Conservation (phyloP, 2,329 filamentous ascomycete species). For the Stromatinia cepivora region DNA sequence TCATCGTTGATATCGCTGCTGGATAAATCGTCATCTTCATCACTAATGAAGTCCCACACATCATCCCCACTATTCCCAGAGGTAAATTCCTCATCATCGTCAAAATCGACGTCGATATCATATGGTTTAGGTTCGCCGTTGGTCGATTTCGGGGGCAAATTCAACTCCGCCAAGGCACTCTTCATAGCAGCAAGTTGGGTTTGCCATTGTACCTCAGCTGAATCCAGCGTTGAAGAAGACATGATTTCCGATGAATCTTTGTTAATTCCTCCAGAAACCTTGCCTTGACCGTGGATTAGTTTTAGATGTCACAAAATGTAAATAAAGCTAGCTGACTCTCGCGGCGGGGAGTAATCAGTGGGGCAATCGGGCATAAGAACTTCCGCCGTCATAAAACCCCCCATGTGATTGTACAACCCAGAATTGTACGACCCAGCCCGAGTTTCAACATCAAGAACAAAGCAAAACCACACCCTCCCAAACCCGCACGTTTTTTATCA, state of each 20-base stretch:
- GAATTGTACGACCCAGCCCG: background rate
- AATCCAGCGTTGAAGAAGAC: slow-evolving; percentile 19
- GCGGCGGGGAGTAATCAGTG: slow-evolving; percentile 6
- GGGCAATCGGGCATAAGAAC: slow-evolving; percentile 19
- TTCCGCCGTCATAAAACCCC: slow-evolving; percentile 19
- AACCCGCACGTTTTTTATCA: background rate
- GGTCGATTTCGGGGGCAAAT: slow-evolving; percentile 46
- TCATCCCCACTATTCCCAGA: slow-evolving; percentile 70
- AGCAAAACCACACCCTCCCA: slow-evolving; percentile 19
- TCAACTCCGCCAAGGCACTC: slow-evolving; percentile 73
- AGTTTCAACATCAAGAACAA: slow-evolving; percentile 18
- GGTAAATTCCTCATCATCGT: slow-evolving; percentile 58
- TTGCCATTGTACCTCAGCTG: slow-evolving; percentile 70
- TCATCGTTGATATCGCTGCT: slow-evolving; percentile 64
- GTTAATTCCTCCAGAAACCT: background rate
- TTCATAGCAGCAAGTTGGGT: slow-evolving; percentile 84
- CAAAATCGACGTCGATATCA: slow-evolving; percentile 59
- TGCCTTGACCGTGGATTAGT: background rate
- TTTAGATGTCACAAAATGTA: background rate
- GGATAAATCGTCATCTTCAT: slow-evolving; percentile 65
- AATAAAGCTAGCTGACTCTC: slow-evolving; percentile 1
- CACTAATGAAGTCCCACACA: slow-evolving; percentile 89
- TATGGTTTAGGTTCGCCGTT: slow-evolving; percentile 51
- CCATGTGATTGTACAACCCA: slow-evolving; percentile 10
- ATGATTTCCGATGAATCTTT: background rate